Conservation (phyloP, 2,329 filamentous ascomycete genomes). For the Aureobasidium pullulans region DNA sequence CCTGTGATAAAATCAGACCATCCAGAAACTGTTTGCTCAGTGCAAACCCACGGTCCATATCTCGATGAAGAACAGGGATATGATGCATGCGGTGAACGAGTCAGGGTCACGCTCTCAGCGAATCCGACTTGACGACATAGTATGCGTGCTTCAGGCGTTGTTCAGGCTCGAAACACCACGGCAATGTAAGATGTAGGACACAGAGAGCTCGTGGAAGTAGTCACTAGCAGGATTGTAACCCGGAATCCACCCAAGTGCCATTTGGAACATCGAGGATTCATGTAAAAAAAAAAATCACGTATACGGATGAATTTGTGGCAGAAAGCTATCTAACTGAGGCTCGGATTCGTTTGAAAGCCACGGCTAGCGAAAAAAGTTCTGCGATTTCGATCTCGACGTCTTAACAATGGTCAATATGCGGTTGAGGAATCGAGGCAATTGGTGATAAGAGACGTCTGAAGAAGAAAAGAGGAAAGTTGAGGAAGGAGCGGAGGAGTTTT, state of each 20-base stretch:
- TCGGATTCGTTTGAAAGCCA: slow-evolving; percentile 64
- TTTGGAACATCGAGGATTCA: no score
- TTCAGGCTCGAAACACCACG: no score
- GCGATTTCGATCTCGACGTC: slow-evolving; percentile 71
- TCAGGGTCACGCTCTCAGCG: neutral
- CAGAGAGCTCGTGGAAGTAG: no score
- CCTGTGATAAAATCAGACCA: neutral
- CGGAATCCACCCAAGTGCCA: no score
- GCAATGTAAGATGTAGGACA: no score
- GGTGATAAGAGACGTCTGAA: slow-evolving; percentile 82
- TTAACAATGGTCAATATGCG: slow-evolving; percentile 79
- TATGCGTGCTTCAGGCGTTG: no score
- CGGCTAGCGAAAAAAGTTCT: slow-evolving; percentile 94
- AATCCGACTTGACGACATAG: no score
- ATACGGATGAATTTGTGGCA: neutral
- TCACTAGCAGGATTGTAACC: no score
- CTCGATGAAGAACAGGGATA: neutral
- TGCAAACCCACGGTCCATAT: neutral
- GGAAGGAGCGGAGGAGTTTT: neutral
- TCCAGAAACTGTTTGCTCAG: neutral
- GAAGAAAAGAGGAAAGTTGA: slow-evolving; percentile 27
- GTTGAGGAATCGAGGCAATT: slow-evolving; percentile 58
- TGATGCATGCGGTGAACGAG: neutral
- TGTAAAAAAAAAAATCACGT: neutral
- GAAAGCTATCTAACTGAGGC: slow-evolving; percentile 89